Evolutionary conservation across 805 yeast genomes (phyloP).

Genomic region (Saccharomycopsis javanensis): DNA sequence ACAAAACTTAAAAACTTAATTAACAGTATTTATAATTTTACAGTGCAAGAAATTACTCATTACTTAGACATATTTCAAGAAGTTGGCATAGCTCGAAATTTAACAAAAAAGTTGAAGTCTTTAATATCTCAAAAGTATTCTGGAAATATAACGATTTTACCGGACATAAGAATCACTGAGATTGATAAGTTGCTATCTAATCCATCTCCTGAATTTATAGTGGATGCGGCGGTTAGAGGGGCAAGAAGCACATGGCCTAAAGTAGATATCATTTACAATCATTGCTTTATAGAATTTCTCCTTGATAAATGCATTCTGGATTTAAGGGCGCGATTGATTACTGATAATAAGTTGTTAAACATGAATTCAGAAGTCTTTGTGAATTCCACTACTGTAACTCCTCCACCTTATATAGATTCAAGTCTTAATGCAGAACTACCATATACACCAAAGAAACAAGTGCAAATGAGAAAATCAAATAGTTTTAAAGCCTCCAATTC

Average conservation of each 20-base stretch:
- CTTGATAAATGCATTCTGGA: constrained; percentile 60
- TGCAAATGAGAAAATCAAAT: background rate
- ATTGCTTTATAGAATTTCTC: constrained; percentile 82
- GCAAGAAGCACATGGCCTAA: constrained; percentile 94
- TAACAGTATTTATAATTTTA: constrained; percentile 46
- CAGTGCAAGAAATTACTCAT: constrained; percentile 68
- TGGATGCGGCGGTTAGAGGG: constrained; percentile 67
- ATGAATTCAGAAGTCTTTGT: constrained; percentile 2
- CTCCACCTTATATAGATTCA: background rate
- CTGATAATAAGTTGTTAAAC: constrained; percentile 1
- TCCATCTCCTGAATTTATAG: constrained; percentile 70
- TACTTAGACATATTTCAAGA: constrained; percentile 64
- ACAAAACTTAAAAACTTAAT: constrained; percentile 44
- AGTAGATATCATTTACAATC: constrained; percentile 73
- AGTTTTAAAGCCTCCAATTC: background rate
- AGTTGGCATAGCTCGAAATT: constrained; percentile 63
- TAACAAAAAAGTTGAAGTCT: constrained; percentile 64
- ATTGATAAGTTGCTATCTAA: constrained; percentile 58
- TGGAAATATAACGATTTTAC: constrained; percentile 90
- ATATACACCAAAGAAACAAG: background rate
- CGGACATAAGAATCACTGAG: constrained; percentile 55
- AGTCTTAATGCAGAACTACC: background rate
- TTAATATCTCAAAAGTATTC: constrained; percentile 79
- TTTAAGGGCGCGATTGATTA: constrained; percentile 12
- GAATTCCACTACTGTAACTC: background rate